A percentile compares a stretch with the other conserved stretches of the same genome.
phyloP scores from a whole-genome alignment of 2,329 filamentous ascomycete species.

The Akanthomyces muscarius region DNA sequence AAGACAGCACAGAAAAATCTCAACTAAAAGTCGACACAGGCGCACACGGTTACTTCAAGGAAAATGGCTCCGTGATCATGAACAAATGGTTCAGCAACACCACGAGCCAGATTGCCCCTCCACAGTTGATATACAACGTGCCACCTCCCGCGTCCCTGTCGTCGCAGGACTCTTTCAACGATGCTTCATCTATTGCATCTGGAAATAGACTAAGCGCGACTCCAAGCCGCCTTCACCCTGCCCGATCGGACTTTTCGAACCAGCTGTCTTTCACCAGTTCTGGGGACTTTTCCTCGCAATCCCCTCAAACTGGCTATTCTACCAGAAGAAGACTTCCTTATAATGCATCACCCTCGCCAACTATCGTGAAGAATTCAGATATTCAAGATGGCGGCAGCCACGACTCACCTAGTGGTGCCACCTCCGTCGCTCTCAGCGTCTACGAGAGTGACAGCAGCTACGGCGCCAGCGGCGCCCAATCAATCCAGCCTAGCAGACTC shows the following conservation, averaged over 20 bases:
- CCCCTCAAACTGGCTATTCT: background rate
- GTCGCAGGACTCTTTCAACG: slow-evolving; percentile 14
- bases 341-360: background rate
- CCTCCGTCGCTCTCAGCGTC: slow-evolving; percentile 3
- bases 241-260: slow-evolving; percentile 7
- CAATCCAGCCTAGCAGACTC: background rate
- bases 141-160: slow-evolving; percentile 10
- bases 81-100: slow-evolving; percentile 13
- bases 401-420: background rate
- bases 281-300: slow-evolving; percentile 5
- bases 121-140: slow-evolving; percentile 13
- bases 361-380: too few relatives aligned
- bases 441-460: slow-evolving; percentile 7
- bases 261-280: background rate
- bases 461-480: slow-evolving; percentile 6
- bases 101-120: slow-evolving; percentile 4
- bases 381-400: background rate
- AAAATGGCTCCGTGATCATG: slow-evolving; percentile 5
- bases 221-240: background rate
- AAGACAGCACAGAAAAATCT: background rate
- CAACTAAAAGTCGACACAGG: slow-evolving; percentile 3
- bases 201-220: background rate
- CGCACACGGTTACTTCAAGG: slow-evolving; percentile 14
- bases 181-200: background rate
- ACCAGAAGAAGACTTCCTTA: background rate